A percentile compares a stretch with the other conserved stretches of the same genome.
Conservation (phyloP, 2,329 filamentous ascomycete genomes). For the Xylaria arbuscula region DNA sequence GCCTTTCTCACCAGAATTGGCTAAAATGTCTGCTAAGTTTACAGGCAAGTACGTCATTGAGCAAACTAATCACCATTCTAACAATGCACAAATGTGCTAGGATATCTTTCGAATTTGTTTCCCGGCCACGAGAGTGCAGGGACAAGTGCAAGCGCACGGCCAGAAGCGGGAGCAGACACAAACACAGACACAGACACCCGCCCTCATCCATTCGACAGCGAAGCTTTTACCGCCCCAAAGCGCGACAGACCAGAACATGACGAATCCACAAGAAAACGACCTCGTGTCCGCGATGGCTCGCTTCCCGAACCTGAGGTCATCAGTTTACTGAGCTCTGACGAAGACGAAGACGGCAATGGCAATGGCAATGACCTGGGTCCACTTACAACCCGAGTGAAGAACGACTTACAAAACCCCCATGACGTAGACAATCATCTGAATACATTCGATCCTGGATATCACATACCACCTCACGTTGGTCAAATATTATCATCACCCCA, state of each 20-base stretch:
- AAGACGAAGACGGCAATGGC: slow-evolving; percentile 5
- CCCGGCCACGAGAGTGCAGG: neutral
- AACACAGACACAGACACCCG: neutral
- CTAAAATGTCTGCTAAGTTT: slow-evolving; percentile 18
- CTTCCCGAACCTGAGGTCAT: slow-evolving; percentile 20
- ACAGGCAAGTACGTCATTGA: slow-evolving; percentile 19
- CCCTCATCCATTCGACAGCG: neutral
- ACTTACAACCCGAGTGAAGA: neutral
- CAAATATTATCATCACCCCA: neutral
- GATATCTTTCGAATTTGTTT: slow-evolving; percentile 1
- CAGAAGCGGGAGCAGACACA: neutral
- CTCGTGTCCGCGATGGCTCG: neutral
- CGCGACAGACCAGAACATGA: slow-evolving; percentile 1
- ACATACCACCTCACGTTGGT: neutral
- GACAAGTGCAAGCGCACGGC: neutral
- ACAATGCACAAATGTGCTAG: slow-evolving; percentile 6
- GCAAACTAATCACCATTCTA: neutral
- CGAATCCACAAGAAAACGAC: slow-evolving; percentile 24
- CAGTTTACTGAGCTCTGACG: slow-evolving; percentile 33
- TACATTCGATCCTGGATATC: neutral
- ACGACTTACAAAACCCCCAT: neutral
- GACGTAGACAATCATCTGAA: neutral
- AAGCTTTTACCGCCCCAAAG: neutral
- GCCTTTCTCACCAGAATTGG: slow-evolving; percentile 12
- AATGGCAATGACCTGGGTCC: neutral